Evolutionary conservation across 768 basidiomycete species (phyloP).

Genomic region (Coprinopsis cinerea): DNA sequence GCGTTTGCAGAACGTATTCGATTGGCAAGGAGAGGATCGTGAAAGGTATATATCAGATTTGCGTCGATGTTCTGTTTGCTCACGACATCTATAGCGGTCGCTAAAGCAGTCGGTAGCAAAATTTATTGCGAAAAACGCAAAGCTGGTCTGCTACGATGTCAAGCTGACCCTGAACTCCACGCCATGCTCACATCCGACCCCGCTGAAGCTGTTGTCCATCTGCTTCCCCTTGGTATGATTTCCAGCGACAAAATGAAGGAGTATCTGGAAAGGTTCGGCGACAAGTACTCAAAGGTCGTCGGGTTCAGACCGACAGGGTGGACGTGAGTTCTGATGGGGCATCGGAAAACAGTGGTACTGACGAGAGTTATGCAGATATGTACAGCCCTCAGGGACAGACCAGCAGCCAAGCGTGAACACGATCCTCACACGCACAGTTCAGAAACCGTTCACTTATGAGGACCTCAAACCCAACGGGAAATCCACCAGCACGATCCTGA

Average conservation of each 20-base stretch:
- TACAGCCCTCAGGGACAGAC: slow-evolving; percentile 59
- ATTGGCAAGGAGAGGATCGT: slow-evolving; percentile 98
- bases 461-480: slow-evolving; percentile 66
- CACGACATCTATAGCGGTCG: slow-evolving; percentile 54
- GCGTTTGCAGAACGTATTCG: slow-evolving; percentile 79
- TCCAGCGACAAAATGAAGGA: slow-evolving; percentile 68
- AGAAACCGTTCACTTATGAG: slow-evolving; percentile 60
- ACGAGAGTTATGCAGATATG: slow-evolving; percentile 41
- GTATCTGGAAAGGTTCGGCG: slow-evolving; percentile 73
- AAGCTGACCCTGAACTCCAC: slow-evolving; percentile 80
- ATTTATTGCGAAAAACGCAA: slow-evolving; percentile 90
- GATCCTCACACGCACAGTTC: slow-evolving; percentile 63
- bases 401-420: slow-evolving; percentile 57
- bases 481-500: slow-evolving; percentile 60
- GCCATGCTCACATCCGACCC: slow-evolving; percentile 74
- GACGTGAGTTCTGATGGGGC: slow-evolving; percentile 74
- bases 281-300: slow-evolving; percentile 62
- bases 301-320: slow-evolving; percentile 95
- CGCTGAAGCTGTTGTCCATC: slow-evolving; percentile 70
- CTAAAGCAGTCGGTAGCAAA: slow-evolving; percentile 71
- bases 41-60: slow-evolving; percentile 57
- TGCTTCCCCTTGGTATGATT: slow-evolving; percentile 75
- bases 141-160: slow-evolving; percentile 73
- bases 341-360: background rate
- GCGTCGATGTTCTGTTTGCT: background rate